Conservation (phyloP, 1,139 yeast genomes). For the Yamadazyma songkhlaensis region DNA sequence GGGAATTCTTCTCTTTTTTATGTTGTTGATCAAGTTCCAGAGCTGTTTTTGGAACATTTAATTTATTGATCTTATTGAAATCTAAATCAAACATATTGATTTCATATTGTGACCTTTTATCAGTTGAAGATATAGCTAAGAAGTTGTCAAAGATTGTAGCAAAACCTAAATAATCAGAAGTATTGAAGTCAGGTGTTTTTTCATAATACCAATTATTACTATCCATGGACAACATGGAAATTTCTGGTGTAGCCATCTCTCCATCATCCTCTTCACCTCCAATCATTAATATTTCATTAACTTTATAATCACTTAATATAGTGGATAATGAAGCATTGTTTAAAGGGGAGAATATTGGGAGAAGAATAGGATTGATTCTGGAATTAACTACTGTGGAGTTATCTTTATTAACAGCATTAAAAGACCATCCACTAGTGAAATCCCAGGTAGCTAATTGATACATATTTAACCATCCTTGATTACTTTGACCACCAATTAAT, state of each 20-base stretch:
- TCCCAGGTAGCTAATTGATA: slow-evolving; percentile 47
- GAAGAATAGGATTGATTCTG: slow-evolving; percentile 26
- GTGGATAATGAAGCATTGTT: slow-evolving; percentile 15
- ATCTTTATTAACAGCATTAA: slow-evolving; percentile 19
- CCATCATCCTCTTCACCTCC: slow-evolving; percentile 31
- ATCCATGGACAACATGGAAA: slow-evolving; percentile 23
- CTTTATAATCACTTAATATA: slow-evolving; percentile 21
- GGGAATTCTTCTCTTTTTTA: slow-evolving; percentile 8
- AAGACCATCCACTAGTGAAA: slow-evolving; percentile 45
- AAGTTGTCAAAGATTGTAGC: slow-evolving; percentile 44
- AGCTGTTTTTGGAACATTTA: slow-evolving; percentile 14
- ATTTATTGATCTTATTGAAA: slow-evolving; percentile 12
- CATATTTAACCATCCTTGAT: slow-evolving; percentile 44
- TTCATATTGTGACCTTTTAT: slow-evolving; percentile 13
- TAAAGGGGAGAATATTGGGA: slow-evolving; percentile 35
- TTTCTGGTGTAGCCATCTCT: slow-evolving; percentile 19
- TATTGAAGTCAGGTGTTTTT: slow-evolving; percentile 22
- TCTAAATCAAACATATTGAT: slow-evolving; percentile 16
- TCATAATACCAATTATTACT: slow-evolving; percentile 34
- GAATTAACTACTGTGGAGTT: slow-evolving; percentile 22
- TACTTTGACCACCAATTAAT: slow-evolving; percentile 41
- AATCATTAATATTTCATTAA: slow-evolving; percentile 29
- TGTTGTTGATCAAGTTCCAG: slow-evolving; percentile 4
- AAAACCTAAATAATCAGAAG: slow-evolving; percentile 35
- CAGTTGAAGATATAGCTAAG: slow-evolving; percentile 19